phyloP scores from a whole-genome alignment of 2,329 filamentous ascomycete species.

The Botrytis fabae region DNA sequence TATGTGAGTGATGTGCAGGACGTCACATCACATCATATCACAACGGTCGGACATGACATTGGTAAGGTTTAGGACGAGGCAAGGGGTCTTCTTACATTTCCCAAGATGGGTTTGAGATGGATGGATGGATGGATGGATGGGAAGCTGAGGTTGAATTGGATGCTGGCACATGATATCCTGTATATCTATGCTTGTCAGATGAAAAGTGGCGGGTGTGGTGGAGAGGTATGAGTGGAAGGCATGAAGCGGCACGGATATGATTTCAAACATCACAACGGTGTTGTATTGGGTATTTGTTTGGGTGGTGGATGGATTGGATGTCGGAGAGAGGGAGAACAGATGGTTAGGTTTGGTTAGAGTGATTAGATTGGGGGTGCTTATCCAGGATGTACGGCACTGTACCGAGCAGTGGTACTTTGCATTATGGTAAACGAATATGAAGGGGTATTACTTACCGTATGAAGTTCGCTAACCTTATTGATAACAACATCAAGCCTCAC shows the following conservation, averaged over 20 bases:
- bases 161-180: not conserved
- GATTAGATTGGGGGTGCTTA: not conserved
- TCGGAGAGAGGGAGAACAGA: not conserved
- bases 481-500: not conserved
- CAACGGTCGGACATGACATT: conserved; percentile 15
- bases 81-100: not conserved
- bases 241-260: conserved; percentile 8
- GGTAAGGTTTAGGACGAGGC: conserved; percentile 8
- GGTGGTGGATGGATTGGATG: not conserved
- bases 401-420: not conserved
- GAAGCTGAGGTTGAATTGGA: not conserved
- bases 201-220: not conserved
- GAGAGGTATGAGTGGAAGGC: not conserved
- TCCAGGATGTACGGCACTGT: not conserved
- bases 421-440: not conserved
- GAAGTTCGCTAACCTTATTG: not conserved
- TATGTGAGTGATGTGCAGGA: conserved; percentile 5
- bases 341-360: not conserved
- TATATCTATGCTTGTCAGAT: not conserved
- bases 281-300: not conserved
- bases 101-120: not conserved
- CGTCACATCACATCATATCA: not conserved
- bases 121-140: not conserved
- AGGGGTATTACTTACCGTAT: not conserved
- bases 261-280: not conserved